These are phyloP conservation scores for Cucumis hystrix DNA, from an alignment of 306 rosid species.

Conservation along the genomic window DNA sequence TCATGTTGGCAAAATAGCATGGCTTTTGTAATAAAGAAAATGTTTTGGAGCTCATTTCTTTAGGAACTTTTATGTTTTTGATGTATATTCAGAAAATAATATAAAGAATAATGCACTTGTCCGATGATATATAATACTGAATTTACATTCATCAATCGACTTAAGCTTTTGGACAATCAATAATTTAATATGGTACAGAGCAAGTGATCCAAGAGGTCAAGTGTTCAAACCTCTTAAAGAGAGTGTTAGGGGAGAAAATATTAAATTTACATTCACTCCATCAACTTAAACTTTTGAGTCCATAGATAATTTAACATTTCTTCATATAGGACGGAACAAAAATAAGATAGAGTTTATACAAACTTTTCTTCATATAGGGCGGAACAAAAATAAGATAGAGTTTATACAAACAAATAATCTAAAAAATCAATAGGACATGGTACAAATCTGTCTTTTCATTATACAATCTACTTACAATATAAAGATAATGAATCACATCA, in stretches of 20 bases:
- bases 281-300: no score
- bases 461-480: neutral
- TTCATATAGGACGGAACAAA: neutral
- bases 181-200: no score
- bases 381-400: neutral
- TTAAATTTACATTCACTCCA: no score
- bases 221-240: no score
- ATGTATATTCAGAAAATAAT: neutral
- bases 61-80: neutral
- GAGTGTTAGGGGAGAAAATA: no score
- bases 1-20: neutral
- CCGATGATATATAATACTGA: no score
- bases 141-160: no score
- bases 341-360: no score
- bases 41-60: neutral
- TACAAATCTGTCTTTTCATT: neutral
- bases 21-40: neutral
- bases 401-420: neutral
- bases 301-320: no score
- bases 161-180: no score
- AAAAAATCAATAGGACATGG: neutral
- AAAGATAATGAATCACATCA: neutral
- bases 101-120: neutral
- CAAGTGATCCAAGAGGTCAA: no score
- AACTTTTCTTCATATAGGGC: no score